Evolutionary conservation across 1,139 yeast species (phyloP), one percentile per base, ranked within the genome.

Genomic region (Debaryomyces coudertii): DNA sequence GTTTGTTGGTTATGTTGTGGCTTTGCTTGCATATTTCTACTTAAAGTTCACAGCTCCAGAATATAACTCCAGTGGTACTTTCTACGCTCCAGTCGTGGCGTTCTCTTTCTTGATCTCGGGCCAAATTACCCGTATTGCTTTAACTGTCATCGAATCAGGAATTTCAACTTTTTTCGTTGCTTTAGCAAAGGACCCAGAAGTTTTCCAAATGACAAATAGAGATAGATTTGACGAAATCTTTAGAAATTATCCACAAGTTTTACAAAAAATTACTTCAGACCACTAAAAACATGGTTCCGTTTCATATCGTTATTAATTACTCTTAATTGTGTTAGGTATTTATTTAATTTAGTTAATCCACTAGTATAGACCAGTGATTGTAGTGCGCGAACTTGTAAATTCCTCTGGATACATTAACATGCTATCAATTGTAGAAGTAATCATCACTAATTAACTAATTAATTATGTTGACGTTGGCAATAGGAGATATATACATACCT

Each of bases 401-500:
- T 28, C 12, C 9, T 29, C 33, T 28, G 20, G 14, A 14, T 29
- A 29, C 8, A 28, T 37, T 24, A 31, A 37, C 18, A 16, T 28
- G 14, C 33, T 29, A 29, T 29, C 18, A 29, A 14, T 29, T 29
- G 18, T 5, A 11, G 11, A 29, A 6, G 9, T 29, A 29, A 7
- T 7, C 20, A 14, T 15, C 24, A 7, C 18, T 6, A 29, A 6
- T 11, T 14, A 20, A 6, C 20, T 25, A 27, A 18, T n/a, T 20
- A 18, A 28, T 25, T 6, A 90, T 90, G 97, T 74, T 93, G 43
- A 80, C 93, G n/a, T 76, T 93, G 41, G 95, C 95, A 7, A 81
- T 92, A 53, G 96, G 97, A 7, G 98, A 93, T 62, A 74, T 93
- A 11, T 90, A 85, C 63, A 85, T 93, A 27, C 98, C 99, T 0